Base-by-base conservation (phyloP, 106 monocot genomes). In the Dioscorea zingiberensis region DNA sequence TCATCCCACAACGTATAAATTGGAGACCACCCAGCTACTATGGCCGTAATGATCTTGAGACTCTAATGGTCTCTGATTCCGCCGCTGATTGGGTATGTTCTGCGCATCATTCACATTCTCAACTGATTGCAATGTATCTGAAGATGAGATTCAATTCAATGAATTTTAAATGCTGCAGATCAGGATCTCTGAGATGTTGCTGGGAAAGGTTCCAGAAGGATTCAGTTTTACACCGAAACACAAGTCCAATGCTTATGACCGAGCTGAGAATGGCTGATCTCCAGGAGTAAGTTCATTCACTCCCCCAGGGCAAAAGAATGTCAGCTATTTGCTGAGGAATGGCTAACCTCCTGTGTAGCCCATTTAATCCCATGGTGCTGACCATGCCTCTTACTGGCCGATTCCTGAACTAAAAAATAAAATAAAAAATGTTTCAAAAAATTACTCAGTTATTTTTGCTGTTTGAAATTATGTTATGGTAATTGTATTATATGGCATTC, bases 71-170 rank as follows among this genome's bases (percentile, higher is more conserved):
- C 67, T 97, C 97, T 49, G 88, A 97, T 65, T 97, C 92, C 63
- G 97, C 97, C n/a, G 97, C 91, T 7, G 97, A 97, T 69, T 97
- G 97, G 97, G 97, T 97, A 91, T 26, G 45, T 32, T 54, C 5
- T 25, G 29, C 62, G 32, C 4, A 12, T 9, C 9, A 16, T 14
- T 25, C 5, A 7, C n/a, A 16, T 24, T 38, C 7, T 21, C 17
- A 53, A 0, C 18, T 26, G 1, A 47, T 1, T 15, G 69, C 44
- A 24, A 47, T 47, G 15, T 46, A 17, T 47, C 47, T 46, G 28
- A n/a, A n/a, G n/a, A 30, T 54, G 3, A 15, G 7, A 18, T 51
- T 4, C 4, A 15, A 18, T 19, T 19, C 19, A 51, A 18, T 13
- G 6, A 2, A 3, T 48, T 7, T 18, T 72, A 28, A 51, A 21